These are phyloP conservation scores for Aspergillus proliferans DNA, from an alignment of 2,329 filamentous ascomycete species.

Conservation along the genomic window DNA sequence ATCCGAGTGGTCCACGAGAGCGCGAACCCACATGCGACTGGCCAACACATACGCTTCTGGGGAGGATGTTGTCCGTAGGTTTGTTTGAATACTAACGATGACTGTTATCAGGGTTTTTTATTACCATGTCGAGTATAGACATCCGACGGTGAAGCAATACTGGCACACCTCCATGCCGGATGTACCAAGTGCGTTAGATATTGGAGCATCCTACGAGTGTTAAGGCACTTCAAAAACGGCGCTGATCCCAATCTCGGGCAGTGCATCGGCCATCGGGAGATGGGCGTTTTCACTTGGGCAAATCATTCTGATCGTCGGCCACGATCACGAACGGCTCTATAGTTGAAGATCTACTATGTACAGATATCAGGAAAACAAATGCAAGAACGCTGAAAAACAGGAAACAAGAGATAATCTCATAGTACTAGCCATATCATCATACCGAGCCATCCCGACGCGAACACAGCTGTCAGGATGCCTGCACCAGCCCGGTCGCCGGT, in stretches of 20 bases:
- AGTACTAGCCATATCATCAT: slow-evolving; percentile 14
- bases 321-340: not conserved
- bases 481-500: slow-evolving; percentile 33
- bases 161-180: no score
- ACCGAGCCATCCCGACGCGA: slow-evolving; percentile 21
- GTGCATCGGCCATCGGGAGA: not conserved
- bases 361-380: not conserved
- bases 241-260: not conserved
- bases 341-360: not conserved
- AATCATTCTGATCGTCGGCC: not conserved
- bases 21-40: no score
- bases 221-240: not conserved
- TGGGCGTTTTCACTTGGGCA: no score
- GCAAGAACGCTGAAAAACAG: not conserved
- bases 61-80: no score
- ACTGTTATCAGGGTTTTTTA: no score
- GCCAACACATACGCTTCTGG: no score
- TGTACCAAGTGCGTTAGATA: no score
- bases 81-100: no score
- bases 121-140: no score
- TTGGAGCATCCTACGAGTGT: no score
- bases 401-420: not conserved
- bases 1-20: no score
- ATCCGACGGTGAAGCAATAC: no score
- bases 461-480: slow-evolving; percentile 27